Base-by-base conservation (phyloP, 371 early-diverging fungal genomes). In the Apophysomyces ossiformis region DNA sequence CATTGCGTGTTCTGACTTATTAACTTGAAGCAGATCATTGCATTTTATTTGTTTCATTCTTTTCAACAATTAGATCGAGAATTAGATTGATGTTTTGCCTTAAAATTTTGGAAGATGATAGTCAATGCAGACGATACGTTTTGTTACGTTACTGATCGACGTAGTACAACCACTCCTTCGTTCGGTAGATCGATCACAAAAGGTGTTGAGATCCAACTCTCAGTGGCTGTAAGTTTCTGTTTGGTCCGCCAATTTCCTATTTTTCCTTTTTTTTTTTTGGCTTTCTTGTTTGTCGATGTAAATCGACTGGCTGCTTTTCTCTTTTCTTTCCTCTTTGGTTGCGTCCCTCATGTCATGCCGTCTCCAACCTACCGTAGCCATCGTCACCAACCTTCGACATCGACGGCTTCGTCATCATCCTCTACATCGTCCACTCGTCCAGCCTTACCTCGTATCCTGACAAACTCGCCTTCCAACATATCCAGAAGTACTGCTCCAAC, bases 341-440 rank as follows among this genome's bases (percentile, higher is more conserved):
- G 16, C 46, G 46, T 45, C 56, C 64, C 18, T 15, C 57, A 15
- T 26, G 26, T 41, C 57, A 69, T 69, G 69, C 65, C 65, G 12
- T 38, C 58, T 36, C 38, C 74, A 60, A 69, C 73, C 16, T 74
- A 69, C 58, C 68, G 77, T 38, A 77, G 66, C 69, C 81, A 81
- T 69, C 81, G 81, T 58, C 78, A 81, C 69, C 81, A 81, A 64
- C 74, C 73, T 43, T 78, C 77, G 50, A 73, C 77, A 37, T 79
- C 79, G 39, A 72, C 77, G 54, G 69, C 73, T 36, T 82, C 82
- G 13, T 72, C 79, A 3, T 70, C 78, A 41, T 77, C 79, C 21
- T 77, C 77, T 11, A 64, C 76, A 38, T 74, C 79, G 9, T 79
- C 77, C 6, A 79, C 76, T 43, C 75, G 79, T 46, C 79, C 82